phyloP scores from a whole-genome alignment of 495 filamentous ascomycete species.

The Aspergillus ostianus region DNA sequence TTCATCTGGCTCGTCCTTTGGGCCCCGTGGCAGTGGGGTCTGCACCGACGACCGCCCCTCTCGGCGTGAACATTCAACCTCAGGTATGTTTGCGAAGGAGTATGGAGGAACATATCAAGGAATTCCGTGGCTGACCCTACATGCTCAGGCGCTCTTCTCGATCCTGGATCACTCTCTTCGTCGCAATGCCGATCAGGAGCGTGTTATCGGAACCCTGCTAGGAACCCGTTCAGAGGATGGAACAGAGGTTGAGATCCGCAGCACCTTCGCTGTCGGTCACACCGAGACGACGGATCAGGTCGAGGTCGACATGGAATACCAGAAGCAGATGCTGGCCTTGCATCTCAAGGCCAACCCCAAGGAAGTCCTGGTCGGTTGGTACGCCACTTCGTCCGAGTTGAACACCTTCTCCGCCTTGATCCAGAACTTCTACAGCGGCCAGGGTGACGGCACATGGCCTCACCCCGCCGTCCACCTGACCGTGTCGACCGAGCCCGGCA shows the following conservation, averaged over 20 bases:
- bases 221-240: conserved; percentile 93
- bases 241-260: conserved; percentile 89
- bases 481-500: conserved; percentile 79
- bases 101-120: not conserved
- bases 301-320: conserved; percentile 99
- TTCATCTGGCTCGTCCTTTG: conserved; percentile 91
- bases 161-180: conserved; percentile 96
- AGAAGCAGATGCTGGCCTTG: conserved; percentile 95
- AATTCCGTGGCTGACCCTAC: conserved; percentile 7
- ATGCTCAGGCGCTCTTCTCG: conserved; percentile 79
- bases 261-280: conserved; percentile 95
- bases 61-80: conserved; percentile 91
- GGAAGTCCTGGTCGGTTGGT: conserved; percentile 95
- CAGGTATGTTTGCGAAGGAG: conserved; percentile 61
- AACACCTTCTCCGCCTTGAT: conserved; percentile 98
- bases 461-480: conserved; percentile 96
- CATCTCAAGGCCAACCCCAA: conserved; percentile 92
- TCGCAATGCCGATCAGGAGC: conserved; percentile 82
- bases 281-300: conserved; percentile 98
- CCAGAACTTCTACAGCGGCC: conserved; percentile 98
- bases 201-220: conserved; percentile 93
- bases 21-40: conserved; percentile 74
- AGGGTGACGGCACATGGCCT: conserved; percentile 94
- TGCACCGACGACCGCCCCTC: conserved; percentile 79
- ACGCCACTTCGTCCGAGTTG: conserved; percentile 90